A percentile compares a stretch with the other conserved stretches of the same genome.
Conservation (phyloP, 2,329 filamentous ascomycete genomes). For the Neonectria faginata region DNA sequence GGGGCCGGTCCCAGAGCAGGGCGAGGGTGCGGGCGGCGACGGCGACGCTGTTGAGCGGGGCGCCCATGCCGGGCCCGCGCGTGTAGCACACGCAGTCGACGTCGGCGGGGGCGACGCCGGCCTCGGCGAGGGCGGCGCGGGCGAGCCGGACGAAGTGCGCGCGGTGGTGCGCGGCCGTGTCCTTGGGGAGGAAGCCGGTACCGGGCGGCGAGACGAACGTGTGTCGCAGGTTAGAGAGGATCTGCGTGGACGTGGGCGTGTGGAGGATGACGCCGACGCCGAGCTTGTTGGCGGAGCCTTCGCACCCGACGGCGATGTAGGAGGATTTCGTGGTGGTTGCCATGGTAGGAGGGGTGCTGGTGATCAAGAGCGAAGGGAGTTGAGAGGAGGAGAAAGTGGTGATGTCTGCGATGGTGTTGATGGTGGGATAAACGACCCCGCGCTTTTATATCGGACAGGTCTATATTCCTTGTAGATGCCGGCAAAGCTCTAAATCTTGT, state of each 20-base stretch:
- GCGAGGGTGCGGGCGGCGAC: slow-evolving; percentile 84
- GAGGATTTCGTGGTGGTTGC: slow-evolving; percentile 50
- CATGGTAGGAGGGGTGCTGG: slow-evolving; percentile 26
- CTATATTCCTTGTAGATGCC: background rate
- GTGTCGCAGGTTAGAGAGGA: slow-evolving; percentile 94
- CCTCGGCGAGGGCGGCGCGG: slow-evolving; percentile 79
- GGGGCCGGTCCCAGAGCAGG: slow-evolving; percentile 86
- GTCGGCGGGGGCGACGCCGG: slow-evolving; percentile 70
- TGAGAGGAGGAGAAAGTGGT: slow-evolving; percentile 13
- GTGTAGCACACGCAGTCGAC: slow-evolving; percentile 97
- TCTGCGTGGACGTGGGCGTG: slow-evolving; percentile 64
- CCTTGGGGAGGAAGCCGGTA: slow-evolving; percentile 94
- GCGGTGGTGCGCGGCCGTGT: slow-evolving; percentile 93
- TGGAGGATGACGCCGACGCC: slow-evolving; percentile 93
- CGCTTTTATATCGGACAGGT: background rate
- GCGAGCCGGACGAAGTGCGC: slow-evolving; percentile 85
- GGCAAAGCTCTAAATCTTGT: background rate
- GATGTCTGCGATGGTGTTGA: slow-evolving; percentile 12
- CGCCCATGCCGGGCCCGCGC: slow-evolving; percentile 95
- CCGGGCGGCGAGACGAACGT: slow-evolving; percentile 94
- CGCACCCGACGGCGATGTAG: slow-evolving; percentile 71
- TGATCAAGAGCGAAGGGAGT: slow-evolving; percentile 11
- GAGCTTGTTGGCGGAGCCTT: slow-evolving; percentile 98
- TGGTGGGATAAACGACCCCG: background rate
- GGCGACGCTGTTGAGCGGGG: slow-evolving; percentile 87